Base-by-base conservation (phyloP, 1,284 basidiomycete species). In the Ceraceosorus guamensis region DNA sequence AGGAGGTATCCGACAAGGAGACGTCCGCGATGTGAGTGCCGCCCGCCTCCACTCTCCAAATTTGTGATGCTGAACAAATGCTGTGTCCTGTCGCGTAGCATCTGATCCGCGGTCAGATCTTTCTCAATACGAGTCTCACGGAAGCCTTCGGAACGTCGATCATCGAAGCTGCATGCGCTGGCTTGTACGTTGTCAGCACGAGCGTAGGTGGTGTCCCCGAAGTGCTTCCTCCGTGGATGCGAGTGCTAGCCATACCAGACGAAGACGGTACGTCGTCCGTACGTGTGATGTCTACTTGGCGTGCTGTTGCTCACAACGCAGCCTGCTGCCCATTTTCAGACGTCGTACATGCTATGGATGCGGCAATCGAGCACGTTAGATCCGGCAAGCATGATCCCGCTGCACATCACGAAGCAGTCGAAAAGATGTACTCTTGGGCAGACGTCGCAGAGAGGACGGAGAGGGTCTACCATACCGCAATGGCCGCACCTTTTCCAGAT, bases 101-200 rank as follows among this genome's bases (percentile, higher is more conserved):
- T 24, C 82, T 98, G 18, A 79, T 81, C 6, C 83, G 85, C 49
- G 91, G 92, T 0, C 82, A 89, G 7, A 92, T 99, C 62, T 97
- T 89, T 78, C 82, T 98, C 79, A 95, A 93, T 75, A 93, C 93
- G 0, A 92, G 89, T 0, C 81, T 99, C 18, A 99, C 93, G 0
- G 93, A 99, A 76, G 84, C 95, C 0, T 99, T 99, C 69, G 93
- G 95, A 0, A 98, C 93, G 62, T 87, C 88, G 6, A 91, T 95
- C 64, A 82, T 98, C 49, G 95, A 99, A 80, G 95, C 95, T 0
- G 95, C 95, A 0, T 92, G 88, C 65, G 84, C 89, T 0, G 95
- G 95, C 0, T 80, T 98, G 7, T 93, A 95, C 70, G 88, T 97
- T 41, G 95, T 98, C 37, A 87, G 87, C 14, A 98, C 93, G 0